Base-by-base conservation (phyloP, 2,329 filamentous ascomycete genomes). In the Neonectria coccinea region DNA sequence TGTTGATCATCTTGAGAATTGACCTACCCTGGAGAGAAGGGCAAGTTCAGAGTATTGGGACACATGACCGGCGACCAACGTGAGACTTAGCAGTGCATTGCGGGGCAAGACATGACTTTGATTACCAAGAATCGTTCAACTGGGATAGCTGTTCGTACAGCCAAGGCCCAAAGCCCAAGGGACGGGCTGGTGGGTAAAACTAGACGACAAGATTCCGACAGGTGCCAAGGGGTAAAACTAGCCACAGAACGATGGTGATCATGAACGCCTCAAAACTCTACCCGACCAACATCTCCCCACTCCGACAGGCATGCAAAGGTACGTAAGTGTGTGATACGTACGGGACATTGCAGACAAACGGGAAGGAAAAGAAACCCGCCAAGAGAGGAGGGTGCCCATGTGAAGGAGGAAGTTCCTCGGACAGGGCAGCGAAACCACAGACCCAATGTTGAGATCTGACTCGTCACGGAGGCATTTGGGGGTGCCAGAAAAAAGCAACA, bases 1-100 rank as follows among this genome's bases (percentile, higher is more conserved):
- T 5, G 16, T 25, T 42, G 18, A 47, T 39, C 5, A 33, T 9
- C 39, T 36, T 39, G 36, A n/a, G 7, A 39, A n/a, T 39, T n/a
- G 5, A 39, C 22, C 52, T 65, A 55, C 44, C 67, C 62, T 67
- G 50, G 36, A 39, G 36, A n/a, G 2, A 39, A 39, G 14, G 36
- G 14, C 25, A 25, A 25, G 25, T 25, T 5, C 6, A 3, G n/a
- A 25, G 25, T 25, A 25, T 25, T 25, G 25, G 25, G 6, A 25
- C 25, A 25, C 6, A 25, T 25, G 22, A 25, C 22, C 22, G 22
- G 22, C 22, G 22, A 25, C 39, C 39, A 41, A 18, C 14, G 9
- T 41, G 39, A 41, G 10, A 41, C 39, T 6, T 1, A 25, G 25
- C 39, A 33, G 20, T 27, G 18, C 29, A 20, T 33, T 51, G 48